phyloP scores from a whole-genome alignment of 805 yeast species.

The Myxozyma kluyveri region DNA sequence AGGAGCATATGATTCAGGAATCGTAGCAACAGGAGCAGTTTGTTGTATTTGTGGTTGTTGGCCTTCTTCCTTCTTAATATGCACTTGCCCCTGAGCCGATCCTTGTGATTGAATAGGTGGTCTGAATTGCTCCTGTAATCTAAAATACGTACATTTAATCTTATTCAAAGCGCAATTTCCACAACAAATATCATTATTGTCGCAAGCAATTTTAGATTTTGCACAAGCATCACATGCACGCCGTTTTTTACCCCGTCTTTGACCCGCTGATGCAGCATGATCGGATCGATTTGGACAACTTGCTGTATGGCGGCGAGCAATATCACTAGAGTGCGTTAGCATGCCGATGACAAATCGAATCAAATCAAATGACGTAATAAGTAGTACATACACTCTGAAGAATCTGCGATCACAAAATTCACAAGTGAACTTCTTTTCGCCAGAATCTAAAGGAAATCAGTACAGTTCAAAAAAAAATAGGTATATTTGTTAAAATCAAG shows the following conservation, averaged over 20 bases:
- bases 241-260: conserved; percentile 15
- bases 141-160: conserved; percentile 4
- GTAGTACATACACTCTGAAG: conserved; percentile 6
- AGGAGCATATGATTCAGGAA: no score
- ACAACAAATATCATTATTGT: conserved; percentile 1
- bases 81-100: no score
- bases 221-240: conserved; percentile 20
- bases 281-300: conserved; percentile 8
- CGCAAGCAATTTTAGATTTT: conserved; percentile 13
- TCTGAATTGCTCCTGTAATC: background rate
- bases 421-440: conserved; percentile 9
- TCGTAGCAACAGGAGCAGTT: no score
- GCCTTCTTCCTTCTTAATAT: no score
- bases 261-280: conserved; percentile 1
- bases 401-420: conserved; percentile 11
- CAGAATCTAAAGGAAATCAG: conserved; percentile 7
- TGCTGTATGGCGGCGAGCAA: conserved; percentile 12
- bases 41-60: no score
- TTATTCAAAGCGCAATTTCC: conserved; percentile 3
- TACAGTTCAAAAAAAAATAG: background rate
- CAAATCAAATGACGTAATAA: background rate
- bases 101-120: no score
- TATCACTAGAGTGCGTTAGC: conserved; percentile 1
- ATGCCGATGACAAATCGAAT: background rate
- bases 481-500: background rate